phyloP scores from a whole-genome alignment of 2,329 filamentous ascomycete genomes.

The Atkinsonella texensis region DNA sequence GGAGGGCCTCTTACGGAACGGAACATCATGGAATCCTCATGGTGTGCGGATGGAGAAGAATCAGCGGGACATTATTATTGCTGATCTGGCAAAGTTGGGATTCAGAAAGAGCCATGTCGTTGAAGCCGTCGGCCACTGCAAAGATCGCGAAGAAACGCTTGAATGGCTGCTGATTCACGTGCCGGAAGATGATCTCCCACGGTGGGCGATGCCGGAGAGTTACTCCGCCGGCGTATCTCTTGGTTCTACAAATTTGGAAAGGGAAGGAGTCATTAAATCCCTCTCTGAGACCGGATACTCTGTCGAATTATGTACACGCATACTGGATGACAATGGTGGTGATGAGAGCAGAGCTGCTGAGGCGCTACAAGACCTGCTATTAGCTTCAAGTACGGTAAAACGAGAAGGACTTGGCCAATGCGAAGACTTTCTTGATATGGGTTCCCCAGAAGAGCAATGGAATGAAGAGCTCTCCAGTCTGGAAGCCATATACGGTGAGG shows the following conservation, averaged over 20 bases:
- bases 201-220: conserved; percentile 81
- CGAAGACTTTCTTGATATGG: conserved; percentile 33
- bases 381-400: conserved; percentile 11
- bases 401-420: conserved; percentile 13
- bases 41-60: conserved; percentile 49
- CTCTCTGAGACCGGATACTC: conserved; percentile 78
- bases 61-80: conserved; percentile 49
- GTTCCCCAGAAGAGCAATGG: conserved; percentile 56
- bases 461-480: conserved; percentile 74
- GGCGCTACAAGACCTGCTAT: conserved; percentile 51
- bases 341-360: conserved; percentile 71
- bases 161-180: conserved; percentile 97
- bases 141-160: conserved; percentile 81
- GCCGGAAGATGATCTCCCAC: conserved; percentile 89
- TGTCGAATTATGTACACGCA: conserved; percentile 66
- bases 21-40: conserved; percentile 81
- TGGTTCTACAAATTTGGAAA: conserved; percentile 66
- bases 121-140: conserved; percentile 78
- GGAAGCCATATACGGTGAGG: conserved; percentile 73
- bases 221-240: conserved; percentile 87
- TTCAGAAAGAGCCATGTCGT: conserved; percentile 85
- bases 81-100: conserved; percentile 64
- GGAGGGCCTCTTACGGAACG: conserved; percentile 65
- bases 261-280: conserved; percentile 71
- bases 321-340: conserved; percentile 56